Evolutionary conservation across 768 basidiomycete species (phyloP).

Genomic region (Cantharellus anzutake): DNA sequence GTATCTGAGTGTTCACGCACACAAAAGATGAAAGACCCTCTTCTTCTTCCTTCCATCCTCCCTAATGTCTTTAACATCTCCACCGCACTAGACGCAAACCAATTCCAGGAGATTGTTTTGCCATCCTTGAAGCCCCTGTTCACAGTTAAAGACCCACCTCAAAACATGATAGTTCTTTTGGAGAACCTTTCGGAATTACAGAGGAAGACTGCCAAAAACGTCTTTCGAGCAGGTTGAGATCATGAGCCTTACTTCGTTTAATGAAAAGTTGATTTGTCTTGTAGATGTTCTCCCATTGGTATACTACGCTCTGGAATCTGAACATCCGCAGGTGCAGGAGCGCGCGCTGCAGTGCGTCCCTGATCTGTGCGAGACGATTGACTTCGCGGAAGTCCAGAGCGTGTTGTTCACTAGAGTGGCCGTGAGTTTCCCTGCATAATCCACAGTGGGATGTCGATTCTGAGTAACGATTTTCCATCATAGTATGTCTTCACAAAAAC

Average conservation of each 20-base stretch:
- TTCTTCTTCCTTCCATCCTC: conserved; percentile 83
- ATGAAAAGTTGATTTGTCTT: background rate
- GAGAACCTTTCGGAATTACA: conserved; percentile 80
- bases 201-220: conserved; percentile 66
- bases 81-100: conserved; percentile 47
- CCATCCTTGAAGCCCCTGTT: conserved; percentile 85
- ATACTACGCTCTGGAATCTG: conserved; percentile 92
- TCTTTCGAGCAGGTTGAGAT: conserved; percentile 28
- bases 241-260: background rate
- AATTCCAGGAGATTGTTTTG: conserved; percentile 67
- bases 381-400: conserved; percentile 86
- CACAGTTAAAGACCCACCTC: conserved; percentile 80
- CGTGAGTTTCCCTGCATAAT: conserved; percentile 15
- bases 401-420: conserved; percentile 82
- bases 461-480: conserved; percentile 3
- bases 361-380: conserved; percentile 76
- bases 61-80: conserved; percentile 92
- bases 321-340: conserved; percentile 83
- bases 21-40: conserved; percentile 75
- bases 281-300: conserved; percentile 90
- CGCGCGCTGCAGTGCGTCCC: conserved; percentile 71
- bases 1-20: no score
- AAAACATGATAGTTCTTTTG: conserved; percentile 86
- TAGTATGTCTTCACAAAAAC: conserved; percentile 90
- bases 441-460: background rate